Evolutionary conservation across 345 rosid species (phyloP), one percentile per base, ranked within the genome.

Genomic region (Sisymbrium irio): DNA sequence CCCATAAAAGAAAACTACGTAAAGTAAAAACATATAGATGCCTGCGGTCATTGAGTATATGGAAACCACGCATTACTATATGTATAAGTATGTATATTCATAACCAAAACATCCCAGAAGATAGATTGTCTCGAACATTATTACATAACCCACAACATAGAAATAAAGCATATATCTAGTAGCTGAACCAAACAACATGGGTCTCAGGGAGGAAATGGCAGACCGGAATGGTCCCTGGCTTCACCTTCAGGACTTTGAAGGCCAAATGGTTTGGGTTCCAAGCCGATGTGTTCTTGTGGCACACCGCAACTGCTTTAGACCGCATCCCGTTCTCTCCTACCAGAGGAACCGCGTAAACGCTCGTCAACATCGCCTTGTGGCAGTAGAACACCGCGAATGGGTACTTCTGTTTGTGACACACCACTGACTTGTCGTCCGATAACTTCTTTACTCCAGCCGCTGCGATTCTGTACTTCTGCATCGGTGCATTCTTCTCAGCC

Each of bases 181-280:
- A 84, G 46, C 62, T 74, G 69, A 82, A 76, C 93, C 93, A 88
- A 58, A 88, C 90, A 32, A 84, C 77, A 73, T 86, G 91, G 50
- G 86, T 87, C 79, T 88, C 85, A 5, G 96, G 96, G 65, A 90
- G 96, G 85, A 90, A 88, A 42, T 90, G 96, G 77, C 97, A 88
- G 68, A 88, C 57, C 3, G 97, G 89, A 69, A 84, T 68, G 4
- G 78, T 83, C 68, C 93, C 97, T 19, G 91, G 97, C 87, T 85
- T 74, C 49, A 90, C 89, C 22, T 88, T 84, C 36, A 90, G 92
- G 15, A 88, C 83, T 79, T 85, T 87, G 51, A 90, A 90, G 40
- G 97, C 91, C 80, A 90, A 75, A 71, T 90, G 97, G 80, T 83
- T 84, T 2, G 93, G 90, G 85, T 90, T 88, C 92, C 97, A 91